A percentile compares a stretch with the other conserved stretches of the same genome.
Evolutionary conservation across 139 green algal genomes (phyloP).

Genomic region (Picochlorum costavermella): DNA sequence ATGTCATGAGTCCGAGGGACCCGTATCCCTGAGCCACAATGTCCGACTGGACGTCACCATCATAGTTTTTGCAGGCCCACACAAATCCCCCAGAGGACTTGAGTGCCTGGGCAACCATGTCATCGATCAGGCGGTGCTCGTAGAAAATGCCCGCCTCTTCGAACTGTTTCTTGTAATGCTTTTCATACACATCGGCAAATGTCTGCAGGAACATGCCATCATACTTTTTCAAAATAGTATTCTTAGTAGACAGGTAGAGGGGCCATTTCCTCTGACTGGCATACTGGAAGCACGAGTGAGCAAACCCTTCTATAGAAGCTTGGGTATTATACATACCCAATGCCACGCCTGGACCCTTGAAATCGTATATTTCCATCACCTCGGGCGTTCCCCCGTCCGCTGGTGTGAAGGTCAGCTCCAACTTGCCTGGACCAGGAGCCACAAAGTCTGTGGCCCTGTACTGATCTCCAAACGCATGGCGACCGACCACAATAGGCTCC

Average conservation of each 20-base stretch:
- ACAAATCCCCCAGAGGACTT: constrained; percentile 91
- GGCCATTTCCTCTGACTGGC: constrained; percentile 71
- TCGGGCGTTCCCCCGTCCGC: constrained; percentile 36
- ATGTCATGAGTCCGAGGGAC: constrained; percentile 93
- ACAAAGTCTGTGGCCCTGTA: constrained; percentile 87
- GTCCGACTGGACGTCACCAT: constrained; percentile 58
- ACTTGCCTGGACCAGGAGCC: constrained; percentile 64
- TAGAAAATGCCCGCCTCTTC: constrained; percentile 87
- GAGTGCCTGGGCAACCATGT: constrained; percentile 94
- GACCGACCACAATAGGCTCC: constrained; percentile 82
- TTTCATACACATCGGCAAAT: constrained; percentile 82
- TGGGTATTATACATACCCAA: constrained; percentile 96
- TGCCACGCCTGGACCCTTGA: constrained; percentile 53
- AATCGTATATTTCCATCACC: constrained; percentile 47
- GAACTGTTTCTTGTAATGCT: constrained; percentile 75
- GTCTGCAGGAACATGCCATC: constrained; percentile 72
- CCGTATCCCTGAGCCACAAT: constrained; percentile 91
- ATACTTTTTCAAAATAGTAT: constrained; percentile 97
- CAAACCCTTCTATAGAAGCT: constrained; percentile 87
- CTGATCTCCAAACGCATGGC: constrained; percentile 95
- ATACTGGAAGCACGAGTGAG: constrained; percentile 82
- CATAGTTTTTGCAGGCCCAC: constrained; percentile 86
- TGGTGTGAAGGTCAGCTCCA: constrained; percentile 70
- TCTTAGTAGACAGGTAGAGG: constrained; percentile 95
- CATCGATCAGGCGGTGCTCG: constrained; percentile 94